A percentile compares a stretch with the other conserved stretches of the same genome.
These are phyloP conservation scores for Thelonectria blattea DNA, from an alignment of 2,329 filamentous ascomycete genomes.

Conservation along the genomic window DNA sequence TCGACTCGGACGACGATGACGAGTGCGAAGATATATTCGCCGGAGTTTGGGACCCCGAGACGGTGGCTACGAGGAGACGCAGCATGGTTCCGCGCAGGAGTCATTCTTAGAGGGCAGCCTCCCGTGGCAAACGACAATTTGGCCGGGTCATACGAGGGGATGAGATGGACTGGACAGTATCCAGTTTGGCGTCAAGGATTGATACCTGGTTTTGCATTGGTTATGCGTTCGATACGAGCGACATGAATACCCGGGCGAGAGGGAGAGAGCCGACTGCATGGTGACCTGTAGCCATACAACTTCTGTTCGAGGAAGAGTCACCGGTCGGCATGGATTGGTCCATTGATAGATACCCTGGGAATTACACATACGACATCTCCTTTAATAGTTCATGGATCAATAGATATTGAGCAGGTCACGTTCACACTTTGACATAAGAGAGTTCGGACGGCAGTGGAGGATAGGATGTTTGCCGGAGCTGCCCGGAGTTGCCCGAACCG, in stretches of 20 bases:
- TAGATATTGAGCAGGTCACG: not conserved
- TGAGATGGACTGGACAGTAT: conserved; percentile 10
- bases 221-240: conserved; percentile 10
- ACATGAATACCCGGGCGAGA: conserved; percentile 30
- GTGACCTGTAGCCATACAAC: conserved; percentile 15
- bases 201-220: conserved; percentile 12
- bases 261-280: conserved; percentile 8
- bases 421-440: not conserved
- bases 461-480: not conserved
- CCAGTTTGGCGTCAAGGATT: conserved; percentile 30
- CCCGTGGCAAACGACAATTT: not conserved
- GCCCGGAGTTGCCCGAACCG: not conserved
- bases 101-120: conserved; percentile 21
- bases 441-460: not conserved
- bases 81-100: conserved; percentile 43
- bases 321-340: not conserved
- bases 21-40: conserved; percentile 71
- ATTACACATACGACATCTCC: conserved; percentile 9
- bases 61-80: conserved; percentile 54
- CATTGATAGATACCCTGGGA: not conserved
- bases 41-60: conserved; percentile 64
- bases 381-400: not conserved
- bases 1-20: conserved; percentile 69
- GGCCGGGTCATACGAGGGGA: not conserved
- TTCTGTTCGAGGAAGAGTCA: not conserved